Base-by-base conservation (phyloP, 2,329 filamentous ascomycete species). In the Cadophora sp. region DNA sequence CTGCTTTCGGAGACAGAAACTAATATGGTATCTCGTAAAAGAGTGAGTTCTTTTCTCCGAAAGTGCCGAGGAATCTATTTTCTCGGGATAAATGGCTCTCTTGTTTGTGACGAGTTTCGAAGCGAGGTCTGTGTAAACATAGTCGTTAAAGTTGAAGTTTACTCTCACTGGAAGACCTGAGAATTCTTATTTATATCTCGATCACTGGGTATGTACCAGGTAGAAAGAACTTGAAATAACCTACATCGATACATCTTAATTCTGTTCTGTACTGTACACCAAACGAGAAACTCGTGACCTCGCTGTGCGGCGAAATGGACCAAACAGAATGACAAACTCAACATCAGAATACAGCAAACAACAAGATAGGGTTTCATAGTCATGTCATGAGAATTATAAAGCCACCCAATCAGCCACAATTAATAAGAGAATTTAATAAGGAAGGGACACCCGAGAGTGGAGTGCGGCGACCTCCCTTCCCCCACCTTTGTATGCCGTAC, bases 401-500 rank as follows among this genome's bases (percentile, higher is more conserved):
- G 2, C 36, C 36, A 39, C 11, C 1, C 0, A 11, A 39, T 11
- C 36, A 39, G 11, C 36, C 7, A 39, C 6, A 13, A 51, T 51
- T 33, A 16, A 22, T 50, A 30, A 33, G 24, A 51, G 48, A 18
- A 30, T 51, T 51, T 18, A 51, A 18, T 30, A 30, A 51, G 24
- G 24, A 30, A 43, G 55, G 55, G n/a, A 58, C n/a, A 58, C 16
- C 55, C 55, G 55, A 58, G n/a, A 43, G 22, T 41, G 33, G 55
- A 58, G 55, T 41, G 30, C 55, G 48, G 48, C 48, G 48, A 51
- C n/a, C 18, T 47, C 47, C 24, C 24, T 22, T 18, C 33, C 59
- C 59, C 59, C 59, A 62, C 59, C 47, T 53, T 62, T 53, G 59
- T 20, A 43, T 16, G 74, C 18, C 20, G 53, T 30, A 20, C 53